Base-by-base conservation (phyloP, 1,139 yeast species). In the Kodamaea suecica region DNA sequence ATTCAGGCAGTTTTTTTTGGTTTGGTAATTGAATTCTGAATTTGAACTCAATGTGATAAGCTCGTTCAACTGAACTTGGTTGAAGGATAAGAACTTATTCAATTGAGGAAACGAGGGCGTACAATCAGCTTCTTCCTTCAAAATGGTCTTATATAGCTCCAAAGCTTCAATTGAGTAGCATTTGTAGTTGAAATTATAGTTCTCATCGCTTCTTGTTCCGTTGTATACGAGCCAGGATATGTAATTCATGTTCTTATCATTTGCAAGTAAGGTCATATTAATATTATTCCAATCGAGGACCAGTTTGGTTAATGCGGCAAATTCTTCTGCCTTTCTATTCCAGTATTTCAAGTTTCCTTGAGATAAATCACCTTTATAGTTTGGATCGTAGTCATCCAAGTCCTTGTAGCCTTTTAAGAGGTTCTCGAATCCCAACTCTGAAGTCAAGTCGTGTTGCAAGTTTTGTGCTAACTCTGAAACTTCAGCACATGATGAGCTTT, bases 401-500 rank as follows among this genome's bases (percentile, higher is more conserved):
- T 61, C 57, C 1, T 37, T 29, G 3, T 55, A 44, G 0, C 73
- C 73, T 40, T 61, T 63, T 26, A 76, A 41, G 3, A 76, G 42
- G 55, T 73, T 71, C 15, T 61, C 52, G 1, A 57, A 47, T 0
- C 58, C 56, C 4, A 63, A 27, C 0, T 32, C 29, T 0, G 42
- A 34, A 6, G 10, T 23, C 16, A 67, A 41, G 36, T 70, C 56
- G 8, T 49, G 44, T 38, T 73, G 67, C 31, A 79, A 43, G 0
- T 44, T 35, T 28, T 58, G 57, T 2, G 76, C 59, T 23, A 68
- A 48, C 1, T 49, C 49, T 0, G 73, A 57, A 9, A 69, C 63
- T 41, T 75, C 80, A n/a, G 68, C 68, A 61, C 70, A 63, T 1
- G 75, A 59, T 1, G 68, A 52, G 3, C 43, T 42, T 3, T 45